Evolutionary conservation across 1,284 basidiomycete species (phyloP), one percentile per base, ranked within the genome.

Genomic region (Fomitopsis pinicola): DNA sequence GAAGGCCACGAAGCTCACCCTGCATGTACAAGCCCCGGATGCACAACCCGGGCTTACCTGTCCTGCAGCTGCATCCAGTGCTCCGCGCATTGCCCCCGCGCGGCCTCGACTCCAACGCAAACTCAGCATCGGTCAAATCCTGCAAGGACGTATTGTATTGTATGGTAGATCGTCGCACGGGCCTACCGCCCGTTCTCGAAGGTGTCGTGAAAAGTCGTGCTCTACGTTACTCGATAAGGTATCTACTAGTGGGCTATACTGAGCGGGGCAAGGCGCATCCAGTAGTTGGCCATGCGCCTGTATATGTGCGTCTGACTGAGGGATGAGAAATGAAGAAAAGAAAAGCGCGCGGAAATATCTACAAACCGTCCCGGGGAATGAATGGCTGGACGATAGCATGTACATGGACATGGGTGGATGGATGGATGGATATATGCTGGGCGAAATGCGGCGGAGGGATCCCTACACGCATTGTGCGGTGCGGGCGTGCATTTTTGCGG

Each of bases 201-300:
- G 52, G 22, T 22, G 35, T 36, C 52, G n/a, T 54, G 35, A 40
- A 35, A 54, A 36, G 35, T 54, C 52, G 52, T 54, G 52, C 52
- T 54, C 52, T 54, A 54, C 52, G 52, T 54, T 54, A 54, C 52
- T 54, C 33, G 19, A 36, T 54, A 36, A 36, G 19, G 52, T 54
- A 36, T 54, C 52, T 54, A 54, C 52, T 36, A 36, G 52, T 36
- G 35, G 35, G 35, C 35, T 54, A 22, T 50, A 50, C 48, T 50
- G 14, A 50, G 48, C 52, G 9, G n/a, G n/a, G 19, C 8, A 22
- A 5, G 14, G 38, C 38, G 38, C 38, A 15, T 40, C 38, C 38
- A 40, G 38, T 19, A 46, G 8, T 9, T 10, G 26, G 26, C 44
- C 3, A 5, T 46, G 38, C 38, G 26, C n/a, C 44, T 22, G n/a